These are phyloP conservation scores for Volvox carteri DNA, from an alignment of 163 green algal species.

Conservation along the genomic window DNA sequence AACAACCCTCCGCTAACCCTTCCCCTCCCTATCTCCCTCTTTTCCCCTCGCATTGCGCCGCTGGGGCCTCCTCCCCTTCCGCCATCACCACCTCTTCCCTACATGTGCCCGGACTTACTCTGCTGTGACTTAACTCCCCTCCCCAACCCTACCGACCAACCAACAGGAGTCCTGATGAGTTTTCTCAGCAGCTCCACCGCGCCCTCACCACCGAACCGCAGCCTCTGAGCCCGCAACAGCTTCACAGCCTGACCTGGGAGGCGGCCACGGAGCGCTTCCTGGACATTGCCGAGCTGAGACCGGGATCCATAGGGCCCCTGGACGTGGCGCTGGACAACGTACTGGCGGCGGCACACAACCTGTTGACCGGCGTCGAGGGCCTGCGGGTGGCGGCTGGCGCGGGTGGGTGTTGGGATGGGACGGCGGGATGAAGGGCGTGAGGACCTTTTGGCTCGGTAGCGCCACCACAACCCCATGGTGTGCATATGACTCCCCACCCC, in stretches of 20 bases:
- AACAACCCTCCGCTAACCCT: no score
- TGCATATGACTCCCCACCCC: neutral
- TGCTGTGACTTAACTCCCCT: no score
- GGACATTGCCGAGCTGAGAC: conserved; percentile 83
- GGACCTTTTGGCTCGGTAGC: neutral
- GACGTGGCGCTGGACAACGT: conserved; percentile 75
- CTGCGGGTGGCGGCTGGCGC: conserved; percentile 57
- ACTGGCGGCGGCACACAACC: conserved; percentile 71
- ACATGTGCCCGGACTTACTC: no score
- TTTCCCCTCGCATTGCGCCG: neutral
- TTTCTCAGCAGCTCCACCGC: conserved; percentile 82
- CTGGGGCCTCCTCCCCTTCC: neutral
- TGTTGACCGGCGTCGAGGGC: conserved; percentile 69
- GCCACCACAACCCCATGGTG: neutral
- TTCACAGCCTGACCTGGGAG: conserved; percentile 90
- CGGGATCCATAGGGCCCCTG: conserved; percentile 52
- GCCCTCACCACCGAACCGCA: conserved; percentile 83
- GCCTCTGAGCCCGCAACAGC: conserved; percentile 84
- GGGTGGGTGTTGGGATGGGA: neutral
- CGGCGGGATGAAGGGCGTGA: neutral
- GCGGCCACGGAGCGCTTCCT: conserved; percentile 90
- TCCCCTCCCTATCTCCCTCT: neutral
- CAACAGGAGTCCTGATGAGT: conserved; percentile 79
- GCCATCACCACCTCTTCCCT: neutral
- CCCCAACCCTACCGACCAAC: no score